Base-by-base conservation (phyloP, 2,329 filamentous ascomycete genomes). In the Botrytis byssoidea region DNA sequence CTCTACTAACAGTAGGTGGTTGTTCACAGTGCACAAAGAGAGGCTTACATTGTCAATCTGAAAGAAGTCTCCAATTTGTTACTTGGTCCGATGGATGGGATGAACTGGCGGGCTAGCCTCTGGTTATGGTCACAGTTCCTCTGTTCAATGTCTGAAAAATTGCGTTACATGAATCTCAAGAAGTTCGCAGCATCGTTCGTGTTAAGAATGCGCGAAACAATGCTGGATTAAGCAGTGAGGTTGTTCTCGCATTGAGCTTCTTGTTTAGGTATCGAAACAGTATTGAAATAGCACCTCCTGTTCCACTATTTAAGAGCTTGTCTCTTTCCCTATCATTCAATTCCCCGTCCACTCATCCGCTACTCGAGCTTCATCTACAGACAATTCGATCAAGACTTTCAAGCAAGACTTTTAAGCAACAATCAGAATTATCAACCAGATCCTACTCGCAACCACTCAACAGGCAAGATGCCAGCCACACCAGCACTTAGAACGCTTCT, bases 341-440 rank as follows among this genome's bases (percentile, higher is more conserved):
- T 51, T 40, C 10, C 14, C 25, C 20, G 37, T 14, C 8, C n/a
- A 55, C 51, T n/a, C 48, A 57, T 57, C 37, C 16, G 32, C n/a
- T 42, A 25, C 37, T 42, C 46, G 9, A 69, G 35, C n/a, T 25
- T 57, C 18, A 69, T 57, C 37, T 25, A 44, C n/a, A 68, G 48
- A 68, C 25, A 42, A 42, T 57, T 32, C 35, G 22, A 29, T 29
- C 16, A 55, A 57, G 16, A 40, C 16, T 29, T 55, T 16, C 65
- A 55, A 57, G 46, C 35, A 22, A n/a, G 32, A 42, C 35, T 68
- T 57, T 42, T 37, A 69, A 55, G 40, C 48, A 51, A 51, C 32
- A 67, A 51, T n/a, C 12, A 57, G 66, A 44, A 69, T 69, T n/a
- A 35, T 69, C 48, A 18, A 37, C 29, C 66, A 44, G 48, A 57